Base-by-base conservation (phyloP, 176 grass and related monocot species). In the Alloteropsis semialata region DNA sequence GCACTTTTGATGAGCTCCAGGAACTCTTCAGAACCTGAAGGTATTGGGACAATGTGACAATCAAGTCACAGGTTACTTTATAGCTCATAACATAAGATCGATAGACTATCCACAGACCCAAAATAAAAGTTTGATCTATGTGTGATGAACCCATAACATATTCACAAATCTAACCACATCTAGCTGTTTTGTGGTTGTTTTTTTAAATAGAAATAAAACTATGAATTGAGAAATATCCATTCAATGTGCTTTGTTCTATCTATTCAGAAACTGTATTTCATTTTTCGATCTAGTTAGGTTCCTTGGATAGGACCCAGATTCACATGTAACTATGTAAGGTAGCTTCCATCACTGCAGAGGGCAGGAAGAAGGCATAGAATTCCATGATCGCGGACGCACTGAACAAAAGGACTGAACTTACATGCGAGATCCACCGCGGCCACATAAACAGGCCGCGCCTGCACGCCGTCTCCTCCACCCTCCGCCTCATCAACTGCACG, bases 11-110 rank as follows among this genome's bases (percentile, higher is more conserved):
- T 80, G 36, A 96, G 91, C 81, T 99, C 93, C 63, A 99, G 87
- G 65, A 96, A 96, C 25, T 99, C 97, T 88, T 99, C 97, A 24
- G 93, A 99, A 92, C 91, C 97, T 99, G 81, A 89, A 82, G 6
- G 67, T 72, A 71, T 45, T 49, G 12, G 75, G 48, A 74, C 22
- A 69, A 14, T 6, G 38, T 45, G 49, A 70, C 10, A 34, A 75
- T 67, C 34, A 82, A 72, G 37, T 63, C 54, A 45, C 6, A 70
- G 3, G 67, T 63, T 76, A 54, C 63, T 22, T 27, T 24, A 69
- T 25, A 81, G 67, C 57, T 46, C 30, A 78, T 43, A 61, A 8
- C 38, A 72, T 19, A 77, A 72, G 12, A 21, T n/a, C 0, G 5
- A 65, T 24, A 73, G 30, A 68, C n/a, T 59, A 58, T 45, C 4